Conservation (phyloP, 345 rosid species). For the Trapa incisa region DNA sequence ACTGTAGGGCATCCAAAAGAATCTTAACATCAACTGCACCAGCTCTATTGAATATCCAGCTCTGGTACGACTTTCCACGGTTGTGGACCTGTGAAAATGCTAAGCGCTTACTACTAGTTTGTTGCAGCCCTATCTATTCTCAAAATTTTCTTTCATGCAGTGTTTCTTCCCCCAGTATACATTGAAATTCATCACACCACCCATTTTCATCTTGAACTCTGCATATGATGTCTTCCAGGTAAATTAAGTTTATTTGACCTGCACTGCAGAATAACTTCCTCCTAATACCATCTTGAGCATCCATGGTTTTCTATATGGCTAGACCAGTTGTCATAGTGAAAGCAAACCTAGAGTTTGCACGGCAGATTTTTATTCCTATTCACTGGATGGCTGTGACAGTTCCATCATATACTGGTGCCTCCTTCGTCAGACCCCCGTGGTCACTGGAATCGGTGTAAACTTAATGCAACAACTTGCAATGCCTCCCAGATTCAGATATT, state of each 20-base stretch:
- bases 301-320: too few relatives aligned
- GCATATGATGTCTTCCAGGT: constrained; percentile 94
- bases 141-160: constrained; percentile 25
- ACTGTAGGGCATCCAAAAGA: constrained; percentile 49
- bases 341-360: too few relatives aligned
- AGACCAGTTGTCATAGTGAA: background rate
- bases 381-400: constrained; percentile 22
- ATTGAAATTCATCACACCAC: constrained; percentile 50
- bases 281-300: too few relatives aligned
- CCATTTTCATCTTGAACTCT: constrained; percentile 72
- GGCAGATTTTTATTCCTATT: background rate
- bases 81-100: background rate
- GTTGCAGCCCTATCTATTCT: background rate
- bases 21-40: constrained; percentile 56
- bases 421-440: constrained; percentile 58
- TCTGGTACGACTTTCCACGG: constrained; percentile 33
- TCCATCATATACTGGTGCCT: constrained; percentile 75
- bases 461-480: constrained; percentile 40
- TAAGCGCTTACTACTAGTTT: too few relatives aligned
- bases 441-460: constrained; percentile 68
- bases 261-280: background rate
- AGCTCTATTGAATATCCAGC: constrained; percentile 27
- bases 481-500: constrained; percentile 38
- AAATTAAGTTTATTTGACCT: background rate
- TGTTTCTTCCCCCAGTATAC: constrained; percentile 82